Evolutionary conservation across 2,329 filamentous ascomycete species (phyloP).

Genomic region (Salinomyces thailandicus): DNA sequence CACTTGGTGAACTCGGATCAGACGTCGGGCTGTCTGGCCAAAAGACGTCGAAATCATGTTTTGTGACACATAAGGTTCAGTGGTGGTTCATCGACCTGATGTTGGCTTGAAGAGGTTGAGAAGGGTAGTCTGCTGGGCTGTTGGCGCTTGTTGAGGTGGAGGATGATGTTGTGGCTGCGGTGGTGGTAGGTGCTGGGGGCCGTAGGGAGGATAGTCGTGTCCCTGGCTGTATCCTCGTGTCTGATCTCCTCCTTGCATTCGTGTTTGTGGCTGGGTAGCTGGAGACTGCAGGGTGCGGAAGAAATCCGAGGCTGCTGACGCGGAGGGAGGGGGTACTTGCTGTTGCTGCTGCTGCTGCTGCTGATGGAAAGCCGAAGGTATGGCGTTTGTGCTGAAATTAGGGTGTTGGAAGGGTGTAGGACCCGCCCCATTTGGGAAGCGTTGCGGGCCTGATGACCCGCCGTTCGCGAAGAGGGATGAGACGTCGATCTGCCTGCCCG

Average conservation of each 20-base stretch:
- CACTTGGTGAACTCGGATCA: too few species aligned
- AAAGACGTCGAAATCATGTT: too few species aligned
- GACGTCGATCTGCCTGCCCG: neutral
- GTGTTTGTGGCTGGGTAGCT: constrained; percentile 3
- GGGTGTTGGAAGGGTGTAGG: neutral
- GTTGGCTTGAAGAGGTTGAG: constrained; percentile 21
- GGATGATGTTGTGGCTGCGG: neutral
- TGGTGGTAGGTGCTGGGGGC: neutral
- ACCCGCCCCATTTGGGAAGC: neutral
- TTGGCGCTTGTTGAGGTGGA: constrained; percentile 6
- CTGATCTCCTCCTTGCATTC: neutral
- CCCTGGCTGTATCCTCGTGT: too few species aligned
- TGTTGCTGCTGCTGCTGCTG: too few species aligned
- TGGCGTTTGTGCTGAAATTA: neutral
- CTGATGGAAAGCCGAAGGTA: neutral
- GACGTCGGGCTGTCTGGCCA: too few species aligned
- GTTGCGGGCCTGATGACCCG: neutral
- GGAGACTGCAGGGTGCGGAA: constrained; percentile 11
- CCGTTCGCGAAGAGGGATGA: neutral
- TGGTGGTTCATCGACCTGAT: too few species aligned
- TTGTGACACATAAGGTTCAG: too few species aligned
- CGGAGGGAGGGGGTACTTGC: neutral
- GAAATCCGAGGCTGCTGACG: constrained; percentile 12
- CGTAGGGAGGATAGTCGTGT: too few species aligned
- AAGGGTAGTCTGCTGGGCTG: constrained; percentile 15